phyloP scores from a whole-genome alignment of 495 filamentous ascomycete species.

The Talaromyces nanjingensis region DNA sequence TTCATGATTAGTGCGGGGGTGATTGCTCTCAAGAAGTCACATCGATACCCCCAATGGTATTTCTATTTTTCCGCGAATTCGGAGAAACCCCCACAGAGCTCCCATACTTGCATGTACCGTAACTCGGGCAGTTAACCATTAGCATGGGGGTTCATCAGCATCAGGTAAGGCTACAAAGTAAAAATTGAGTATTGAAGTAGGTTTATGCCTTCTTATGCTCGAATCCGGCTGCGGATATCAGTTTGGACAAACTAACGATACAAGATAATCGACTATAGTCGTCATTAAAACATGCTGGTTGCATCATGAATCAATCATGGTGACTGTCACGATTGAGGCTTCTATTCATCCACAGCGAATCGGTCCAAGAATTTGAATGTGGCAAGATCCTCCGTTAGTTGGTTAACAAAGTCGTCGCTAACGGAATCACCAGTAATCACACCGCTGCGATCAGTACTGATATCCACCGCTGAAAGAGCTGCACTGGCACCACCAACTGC shows the following conservation, averaged over 20 bases:
- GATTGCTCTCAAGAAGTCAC: no score
- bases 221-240: not conserved
- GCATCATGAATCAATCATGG: not conserved
- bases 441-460: slow-evolving; percentile 34
- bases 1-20: no score
- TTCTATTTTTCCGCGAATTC: no score
- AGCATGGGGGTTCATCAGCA: no score
- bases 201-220: not conserved
- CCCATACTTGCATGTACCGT: no score
- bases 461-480: slow-evolving; percentile 37
- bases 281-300: not conserved
- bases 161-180: no score
- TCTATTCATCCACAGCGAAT: slow-evolving; percentile 42
- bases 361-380: slow-evolving; percentile 60
- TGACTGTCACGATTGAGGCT: not conserved
- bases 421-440: slow-evolving; percentile 38
- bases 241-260: not conserved
- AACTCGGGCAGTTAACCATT: no score
- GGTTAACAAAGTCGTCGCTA: slow-evolving; percentile 31
- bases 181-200: no score
- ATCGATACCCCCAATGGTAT: no score
- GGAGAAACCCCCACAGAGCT: no score
- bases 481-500: slow-evolving; percentile 44
- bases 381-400: slow-evolving; percentile 52
- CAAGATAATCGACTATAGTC: not conserved